phyloP scores from a whole-genome alignment of 345 rosid genomes.

The Odontarrhena argentea region DNA sequence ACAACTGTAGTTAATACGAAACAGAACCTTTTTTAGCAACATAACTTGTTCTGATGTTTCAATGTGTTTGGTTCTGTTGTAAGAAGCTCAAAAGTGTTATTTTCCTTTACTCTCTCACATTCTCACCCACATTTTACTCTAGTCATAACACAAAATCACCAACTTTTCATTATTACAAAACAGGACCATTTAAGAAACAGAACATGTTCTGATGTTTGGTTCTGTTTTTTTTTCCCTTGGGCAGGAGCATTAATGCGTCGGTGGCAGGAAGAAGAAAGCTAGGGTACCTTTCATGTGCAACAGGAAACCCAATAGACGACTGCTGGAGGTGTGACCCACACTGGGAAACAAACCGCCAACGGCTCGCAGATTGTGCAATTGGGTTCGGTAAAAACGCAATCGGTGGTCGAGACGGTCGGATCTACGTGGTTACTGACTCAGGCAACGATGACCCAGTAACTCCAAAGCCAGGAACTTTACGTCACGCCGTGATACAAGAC shows the following conservation, averaged over 20 bases:
- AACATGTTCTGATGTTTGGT: too few relatives aligned
- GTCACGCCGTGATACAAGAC: slow-evolving; percentile 74
- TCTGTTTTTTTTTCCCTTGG: too few relatives aligned
- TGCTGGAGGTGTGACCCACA: slow-evolving; percentile 90
- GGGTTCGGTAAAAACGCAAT: slow-evolving; percentile 81
- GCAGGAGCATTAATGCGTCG: slow-evolving; percentile 66
- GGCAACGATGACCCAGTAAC: slow-evolving; percentile 61
- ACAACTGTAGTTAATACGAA: too few relatives aligned
- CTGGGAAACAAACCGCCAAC: slow-evolving; percentile 69
- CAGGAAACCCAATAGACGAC: slow-evolving; percentile 81
- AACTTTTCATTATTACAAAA: too few relatives aligned
- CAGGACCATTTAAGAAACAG: too few relatives aligned
- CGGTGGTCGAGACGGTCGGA: slow-evolving; percentile 75
- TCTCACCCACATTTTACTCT: neutral
- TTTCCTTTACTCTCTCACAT: neutral
- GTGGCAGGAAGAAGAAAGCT: slow-evolving; percentile 58
- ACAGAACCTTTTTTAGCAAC: too few relatives aligned
- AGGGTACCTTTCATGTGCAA: slow-evolving; percentile 66
- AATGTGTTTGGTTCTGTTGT: too few relatives aligned
- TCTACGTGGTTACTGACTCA: slow-evolving; percentile 69
- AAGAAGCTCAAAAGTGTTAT: slow-evolving; percentile 63
- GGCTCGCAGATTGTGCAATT: slow-evolving; percentile 74
- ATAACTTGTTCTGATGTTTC: too few relatives aligned
- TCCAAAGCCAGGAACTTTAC: slow-evolving; percentile 70
- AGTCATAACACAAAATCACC: too few relatives aligned